Evolutionary conservation across 768 basidiomycete species (phyloP).

Genomic region (Tephrocybe sp.): DNA sequence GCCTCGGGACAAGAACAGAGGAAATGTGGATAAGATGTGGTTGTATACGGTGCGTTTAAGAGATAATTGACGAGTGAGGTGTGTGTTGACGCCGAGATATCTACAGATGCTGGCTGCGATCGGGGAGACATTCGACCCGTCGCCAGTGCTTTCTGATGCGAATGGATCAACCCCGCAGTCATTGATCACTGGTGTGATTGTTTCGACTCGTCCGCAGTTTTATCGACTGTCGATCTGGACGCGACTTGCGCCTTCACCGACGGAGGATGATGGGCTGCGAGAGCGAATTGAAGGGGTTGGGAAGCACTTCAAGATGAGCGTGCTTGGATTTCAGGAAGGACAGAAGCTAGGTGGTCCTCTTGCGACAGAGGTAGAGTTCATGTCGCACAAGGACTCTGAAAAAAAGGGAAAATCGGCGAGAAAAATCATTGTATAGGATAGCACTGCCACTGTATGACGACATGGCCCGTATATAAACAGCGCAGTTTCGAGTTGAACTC

Average conservation of each 20-base stretch:
- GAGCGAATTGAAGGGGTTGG: constrained; percentile 85
- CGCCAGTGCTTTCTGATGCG: constrained; percentile 52
- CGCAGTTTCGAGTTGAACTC: constrained; percentile 9
- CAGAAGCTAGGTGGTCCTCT: constrained; percentile 80
- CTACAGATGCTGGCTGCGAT: constrained; percentile 99
- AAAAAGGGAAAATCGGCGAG: constrained; percentile 84
- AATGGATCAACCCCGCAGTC: constrained; percentile 44
- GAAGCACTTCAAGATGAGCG: constrained; percentile 85
- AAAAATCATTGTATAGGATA: constrained; percentile 65
- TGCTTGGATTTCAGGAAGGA: constrained; percentile 77
- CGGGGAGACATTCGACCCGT: constrained; percentile 96
- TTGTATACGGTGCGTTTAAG: constrained; percentile 76
- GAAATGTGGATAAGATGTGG: constrained; percentile 92
- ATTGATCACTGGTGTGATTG: constrained; percentile 90
- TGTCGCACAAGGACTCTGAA: constrained; percentile 93
- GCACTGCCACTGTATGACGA: constrained; percentile 17
- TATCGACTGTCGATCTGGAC: constrained; percentile 99
- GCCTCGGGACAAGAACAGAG: constrained; percentile 90
- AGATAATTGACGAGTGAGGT: background rate
- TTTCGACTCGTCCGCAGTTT: constrained; percentile 91
- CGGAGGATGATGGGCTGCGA: constrained; percentile 56
- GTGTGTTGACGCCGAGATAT: constrained; percentile 1
- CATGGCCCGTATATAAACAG: constrained; percentile 10
- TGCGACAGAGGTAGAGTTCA: constrained; percentile 92
- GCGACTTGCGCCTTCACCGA: constrained; percentile 62